Evolutionary conservation across 164 flowering plant genomes (phyloP).

Genomic region (Macadamia tetraphylla): DNA sequence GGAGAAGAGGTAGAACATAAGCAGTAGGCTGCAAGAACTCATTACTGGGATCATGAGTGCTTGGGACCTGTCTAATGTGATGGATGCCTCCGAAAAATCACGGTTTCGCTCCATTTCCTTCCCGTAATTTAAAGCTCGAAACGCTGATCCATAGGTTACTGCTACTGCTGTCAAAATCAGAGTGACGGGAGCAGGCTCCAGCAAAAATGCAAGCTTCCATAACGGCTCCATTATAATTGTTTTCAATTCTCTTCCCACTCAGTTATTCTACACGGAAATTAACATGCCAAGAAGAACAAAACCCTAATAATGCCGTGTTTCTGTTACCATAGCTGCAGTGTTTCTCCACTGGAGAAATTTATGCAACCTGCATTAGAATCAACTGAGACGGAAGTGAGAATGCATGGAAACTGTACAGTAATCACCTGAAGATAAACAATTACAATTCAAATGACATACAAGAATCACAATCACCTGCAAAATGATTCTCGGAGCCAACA

Average conservation of each 20-base stretch:
- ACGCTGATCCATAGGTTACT: conserved; percentile 83
- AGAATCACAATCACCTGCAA: not conserved
- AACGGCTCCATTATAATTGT: conserved; percentile 59
- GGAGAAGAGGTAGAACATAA: conserved; percentile 90
- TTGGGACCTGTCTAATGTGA: conserved; percentile 78
- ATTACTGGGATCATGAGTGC: conserved; percentile 90
- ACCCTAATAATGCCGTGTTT: not conserved
- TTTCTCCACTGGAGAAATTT: not conserved
- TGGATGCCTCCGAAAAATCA: conserved; percentile 76
- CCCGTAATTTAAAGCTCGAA: conserved; percentile 72
- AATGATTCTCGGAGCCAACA: not conserved
- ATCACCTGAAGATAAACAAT: not conserved
- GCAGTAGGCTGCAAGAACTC: conserved; percentile 83
- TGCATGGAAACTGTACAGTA: not conserved
- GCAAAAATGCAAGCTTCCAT: conserved; percentile 71
- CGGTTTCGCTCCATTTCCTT: conserved; percentile 87
- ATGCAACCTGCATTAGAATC: not conserved
- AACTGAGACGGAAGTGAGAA: not conserved
- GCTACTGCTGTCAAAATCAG: conserved; percentile 74
- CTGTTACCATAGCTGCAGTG: conserved; percentile 9
- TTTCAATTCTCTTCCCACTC: not conserved
- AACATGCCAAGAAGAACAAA: not conserved
- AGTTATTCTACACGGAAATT: not conserved
- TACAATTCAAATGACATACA: not conserved
- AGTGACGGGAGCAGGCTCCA: conserved; percentile 77